Conservation (phyloP, 2,329 filamentous ascomycete species). For the Cadophora luteo-olivacea region DNA sequence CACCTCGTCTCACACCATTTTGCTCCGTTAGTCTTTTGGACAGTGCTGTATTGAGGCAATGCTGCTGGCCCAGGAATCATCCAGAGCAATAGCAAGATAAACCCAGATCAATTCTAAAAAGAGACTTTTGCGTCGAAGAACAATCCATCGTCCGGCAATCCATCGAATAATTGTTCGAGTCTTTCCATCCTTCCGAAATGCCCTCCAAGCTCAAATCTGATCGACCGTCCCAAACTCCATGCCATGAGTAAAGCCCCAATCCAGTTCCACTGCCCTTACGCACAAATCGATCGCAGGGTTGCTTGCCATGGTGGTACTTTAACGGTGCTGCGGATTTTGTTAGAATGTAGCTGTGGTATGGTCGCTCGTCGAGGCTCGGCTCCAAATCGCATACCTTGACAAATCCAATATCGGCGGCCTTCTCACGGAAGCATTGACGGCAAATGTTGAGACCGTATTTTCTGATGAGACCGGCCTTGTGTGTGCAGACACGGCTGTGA, state of each 20-base stretch:
- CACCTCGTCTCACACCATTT: not conserved
- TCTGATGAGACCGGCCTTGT: conserved; percentile 98
- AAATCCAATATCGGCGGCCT: conserved; percentile 75
- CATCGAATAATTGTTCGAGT: conserved; percentile 30
- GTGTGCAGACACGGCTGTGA: conserved; percentile 81
- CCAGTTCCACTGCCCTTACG: conserved; percentile 29
- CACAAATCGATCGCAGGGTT: conserved; percentile 30
- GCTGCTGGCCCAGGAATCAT: not conserved
- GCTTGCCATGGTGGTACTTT: conserved; percentile 28
- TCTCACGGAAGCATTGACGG: conserved; percentile 81
- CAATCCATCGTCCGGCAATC: conserved; percentile 33
- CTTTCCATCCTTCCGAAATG: conserved; percentile 29
- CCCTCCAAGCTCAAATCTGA: conserved; percentile 26
- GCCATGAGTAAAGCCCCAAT: conserved; percentile 32
- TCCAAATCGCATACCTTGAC: conserved; percentile 61
- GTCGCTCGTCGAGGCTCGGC: not conserved
- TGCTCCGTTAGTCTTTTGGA: conserved; percentile 9
- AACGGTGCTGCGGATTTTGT: conserved; percentile 38
- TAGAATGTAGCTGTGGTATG: not conserved
- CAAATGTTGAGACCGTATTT: conserved; percentile 97
- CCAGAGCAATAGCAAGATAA: conserved; percentile 20
- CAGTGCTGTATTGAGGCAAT: conserved; percentile 7
- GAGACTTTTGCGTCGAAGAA: conserved; percentile 18
- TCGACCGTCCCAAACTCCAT: conserved; percentile 37
- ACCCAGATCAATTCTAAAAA: conserved; percentile 22